Percentiles rank a stretch among this genome's conserved stretches.
These are phyloP conservation scores for Diaporthe citrichinensis DNA, from an alignment of 2,329 filamentous ascomycete species.

Conservation along the genomic window DNA sequence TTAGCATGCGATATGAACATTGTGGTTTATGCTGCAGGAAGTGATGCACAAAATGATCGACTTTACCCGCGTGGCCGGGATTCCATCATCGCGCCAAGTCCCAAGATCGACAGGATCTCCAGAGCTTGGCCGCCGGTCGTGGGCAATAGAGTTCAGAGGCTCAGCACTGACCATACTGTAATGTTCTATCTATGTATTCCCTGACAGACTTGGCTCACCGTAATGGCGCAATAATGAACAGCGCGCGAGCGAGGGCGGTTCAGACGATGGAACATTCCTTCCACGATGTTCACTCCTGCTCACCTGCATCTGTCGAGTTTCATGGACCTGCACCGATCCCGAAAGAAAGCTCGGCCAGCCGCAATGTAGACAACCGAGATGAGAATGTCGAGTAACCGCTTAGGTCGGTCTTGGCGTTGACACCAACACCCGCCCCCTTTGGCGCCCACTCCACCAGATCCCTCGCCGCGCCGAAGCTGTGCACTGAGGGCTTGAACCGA, in stretches of 20 bases:
- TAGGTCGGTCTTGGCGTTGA: conserved; percentile 21
- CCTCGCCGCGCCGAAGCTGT: conserved; percentile 5
- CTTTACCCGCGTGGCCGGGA: conserved; percentile 20
- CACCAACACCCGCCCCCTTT: conserved; percentile 18
- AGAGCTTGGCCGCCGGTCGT: conserved; percentile 19
- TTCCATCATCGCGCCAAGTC: conserved; percentile 32
- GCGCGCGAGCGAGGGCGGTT: conserved; percentile 9
- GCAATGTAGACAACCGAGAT: conserved; percentile 33
- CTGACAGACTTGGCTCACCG: conserved; percentile 28
- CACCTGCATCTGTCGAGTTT: conserved; percentile 24
- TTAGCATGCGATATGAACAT: neutral
- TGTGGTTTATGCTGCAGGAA: neutral
- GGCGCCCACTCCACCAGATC: conserved; percentile 8
- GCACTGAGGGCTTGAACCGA: neutral
- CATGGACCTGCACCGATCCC: conserved; percentile 23
- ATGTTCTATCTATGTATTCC: neutral
- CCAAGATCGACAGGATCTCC: conserved; percentile 30
- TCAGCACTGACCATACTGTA: conserved; percentile 9
- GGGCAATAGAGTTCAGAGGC: neutral
- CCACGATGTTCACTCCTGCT: neutral
- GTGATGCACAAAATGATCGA: conserved; percentile 19
- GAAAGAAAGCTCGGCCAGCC: conserved; percentile 22
- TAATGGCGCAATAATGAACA: neutral
- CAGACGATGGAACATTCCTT: conserved; percentile 1
- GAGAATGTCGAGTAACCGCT: conserved; percentile 21